Evolutionary conservation across 2,329 filamentous ascomycete species (phyloP).

Genomic region (Orbilia blumenaviensis): DNA sequence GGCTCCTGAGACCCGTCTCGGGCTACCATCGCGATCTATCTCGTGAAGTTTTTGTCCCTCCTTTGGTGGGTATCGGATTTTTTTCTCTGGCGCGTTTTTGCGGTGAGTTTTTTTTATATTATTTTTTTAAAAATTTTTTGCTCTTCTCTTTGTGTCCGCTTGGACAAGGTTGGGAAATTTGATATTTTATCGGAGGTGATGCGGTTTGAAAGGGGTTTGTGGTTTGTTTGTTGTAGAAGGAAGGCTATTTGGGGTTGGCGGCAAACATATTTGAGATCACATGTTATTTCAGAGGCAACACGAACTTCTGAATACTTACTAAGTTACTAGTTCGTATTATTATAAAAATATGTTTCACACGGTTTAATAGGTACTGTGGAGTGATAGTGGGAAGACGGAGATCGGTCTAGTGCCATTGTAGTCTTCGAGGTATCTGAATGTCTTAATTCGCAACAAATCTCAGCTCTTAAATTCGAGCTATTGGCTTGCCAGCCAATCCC

Average conservation of each 20-base stretch:
- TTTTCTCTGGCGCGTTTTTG: neutral
- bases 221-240: neutral
- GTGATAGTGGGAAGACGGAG: neutral
- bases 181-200: conserved; percentile 44
- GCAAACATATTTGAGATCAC: neutral
- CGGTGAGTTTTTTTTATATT: conserved; percentile 6
- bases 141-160: neutral
- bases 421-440: conserved; percentile 4
- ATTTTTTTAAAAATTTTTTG: too few species aligned
- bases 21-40: conserved; percentile 33
- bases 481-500: conserved; percentile 12
- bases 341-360: neutral
- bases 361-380: too few species aligned
- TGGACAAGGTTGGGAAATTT: neutral
- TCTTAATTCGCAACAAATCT: conserved; percentile 11
- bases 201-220: conserved; percentile 42
- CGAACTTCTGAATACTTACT: too few species aligned
- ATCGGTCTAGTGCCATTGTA: conserved; percentile 1
- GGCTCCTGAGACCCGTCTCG: conserved; percentile 51
- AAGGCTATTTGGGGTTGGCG: neutral
- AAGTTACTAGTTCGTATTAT: neutral
- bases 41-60: neutral
- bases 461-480: conserved; percentile 9
- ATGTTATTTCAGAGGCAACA: too few species aligned
- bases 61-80: neutral